These are phyloP conservation scores for Mortierella sp. DNA, from an alignment of 371 early-diverging fungal genomes.

Conservation along the genomic window DNA sequence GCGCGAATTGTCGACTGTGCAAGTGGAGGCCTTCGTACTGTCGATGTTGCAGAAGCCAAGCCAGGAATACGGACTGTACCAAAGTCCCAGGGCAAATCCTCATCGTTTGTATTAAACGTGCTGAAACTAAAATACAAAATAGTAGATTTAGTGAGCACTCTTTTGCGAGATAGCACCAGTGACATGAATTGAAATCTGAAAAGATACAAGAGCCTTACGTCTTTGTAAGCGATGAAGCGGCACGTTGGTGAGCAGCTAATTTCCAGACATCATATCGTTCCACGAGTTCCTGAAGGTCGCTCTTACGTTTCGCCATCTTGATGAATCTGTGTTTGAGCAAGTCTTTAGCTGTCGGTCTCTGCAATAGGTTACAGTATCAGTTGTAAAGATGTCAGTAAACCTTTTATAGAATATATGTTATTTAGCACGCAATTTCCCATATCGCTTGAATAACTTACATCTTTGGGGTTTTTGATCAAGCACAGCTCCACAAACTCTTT, in stretches of 20 bases:
- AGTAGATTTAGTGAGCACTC: neutral
- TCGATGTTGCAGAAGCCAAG: slow-evolving; percentile 29
- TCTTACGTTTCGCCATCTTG: slow-evolving; percentile 79
- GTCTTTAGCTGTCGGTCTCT: slow-evolving; percentile 93
- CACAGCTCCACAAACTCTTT: slow-evolving; percentile 93
- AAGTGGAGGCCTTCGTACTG: slow-evolving; percentile 29
- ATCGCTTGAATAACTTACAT: slow-evolving; percentile 72
- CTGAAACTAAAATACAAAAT: slow-evolving; percentile 29
- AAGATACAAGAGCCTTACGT: slow-evolving; percentile 55
- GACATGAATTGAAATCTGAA: neutral
- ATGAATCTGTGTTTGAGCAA: slow-evolving; percentile 94
- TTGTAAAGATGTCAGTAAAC: slow-evolving; percentile 2
- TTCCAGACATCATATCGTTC: slow-evolving; percentile 86
- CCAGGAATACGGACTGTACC: slow-evolving; percentile 64
- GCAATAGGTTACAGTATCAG: neutral
- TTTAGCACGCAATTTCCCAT: too few species aligned
- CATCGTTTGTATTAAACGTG: slow-evolving; percentile 59
- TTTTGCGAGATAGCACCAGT: neutral
- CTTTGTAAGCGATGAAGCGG: slow-evolving; percentile 69
- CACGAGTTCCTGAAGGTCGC: slow-evolving; percentile 87
- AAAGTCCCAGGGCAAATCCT: slow-evolving; percentile 66
- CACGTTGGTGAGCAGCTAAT: slow-evolving; percentile 66
- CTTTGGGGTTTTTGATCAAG: slow-evolving; percentile 86
- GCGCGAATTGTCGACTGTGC: slow-evolving; percentile 22
- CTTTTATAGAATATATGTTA: too few species aligned